phyloP scores from a whole-genome alignment of 2,329 filamentous ascomycete genomes.

The Cadophora sp. region DNA sequence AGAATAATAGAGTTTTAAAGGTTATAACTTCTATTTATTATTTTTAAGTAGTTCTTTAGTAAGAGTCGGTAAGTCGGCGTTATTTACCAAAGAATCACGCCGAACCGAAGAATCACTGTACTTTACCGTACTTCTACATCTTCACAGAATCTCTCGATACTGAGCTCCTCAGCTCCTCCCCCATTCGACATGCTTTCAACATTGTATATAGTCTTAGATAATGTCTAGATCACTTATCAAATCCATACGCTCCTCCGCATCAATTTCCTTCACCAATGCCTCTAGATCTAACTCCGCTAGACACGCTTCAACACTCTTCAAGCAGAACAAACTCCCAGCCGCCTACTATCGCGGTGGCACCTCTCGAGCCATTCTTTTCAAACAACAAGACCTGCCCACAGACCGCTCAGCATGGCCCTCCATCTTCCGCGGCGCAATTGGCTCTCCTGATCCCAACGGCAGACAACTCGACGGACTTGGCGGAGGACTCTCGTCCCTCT shows the following conservation, averaged over 20 bases:
- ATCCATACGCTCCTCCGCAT: not conserved
- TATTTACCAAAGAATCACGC: too few relatives aligned
- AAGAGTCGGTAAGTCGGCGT: too few relatives aligned
- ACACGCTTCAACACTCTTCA: slow-evolving; percentile 11
- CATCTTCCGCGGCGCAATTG: slow-evolving; percentile 66
- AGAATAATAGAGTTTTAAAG: too few relatives aligned
- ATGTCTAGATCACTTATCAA: slow-evolving; percentile 11
- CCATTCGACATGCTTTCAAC: not conserved
- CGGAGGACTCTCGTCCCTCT: slow-evolving; percentile 71
- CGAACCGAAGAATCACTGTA: too few relatives aligned
- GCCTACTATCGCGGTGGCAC: slow-evolving; percentile 73
- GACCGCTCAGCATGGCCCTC: slow-evolving; percentile 53
- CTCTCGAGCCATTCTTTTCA: slow-evolving; percentile 70
- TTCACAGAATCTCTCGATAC: not conserved
- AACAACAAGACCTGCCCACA: slow-evolving; percentile 56
- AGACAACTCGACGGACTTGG: slow-evolving; percentile 77
- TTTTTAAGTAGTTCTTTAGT: too few relatives aligned
- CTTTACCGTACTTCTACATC: not conserved
- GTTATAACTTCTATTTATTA: too few relatives aligned
- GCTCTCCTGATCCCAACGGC: slow-evolving; percentile 69
- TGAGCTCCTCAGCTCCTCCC: not conserved
- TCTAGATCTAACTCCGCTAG: not conserved
- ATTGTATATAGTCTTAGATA: not conserved
- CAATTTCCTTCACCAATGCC: not conserved
- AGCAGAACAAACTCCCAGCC: slow-evolving; percentile 51